Conservation (phyloP, 306 rosid genomes). For the Elaeagnus macrophylla region DNA sequence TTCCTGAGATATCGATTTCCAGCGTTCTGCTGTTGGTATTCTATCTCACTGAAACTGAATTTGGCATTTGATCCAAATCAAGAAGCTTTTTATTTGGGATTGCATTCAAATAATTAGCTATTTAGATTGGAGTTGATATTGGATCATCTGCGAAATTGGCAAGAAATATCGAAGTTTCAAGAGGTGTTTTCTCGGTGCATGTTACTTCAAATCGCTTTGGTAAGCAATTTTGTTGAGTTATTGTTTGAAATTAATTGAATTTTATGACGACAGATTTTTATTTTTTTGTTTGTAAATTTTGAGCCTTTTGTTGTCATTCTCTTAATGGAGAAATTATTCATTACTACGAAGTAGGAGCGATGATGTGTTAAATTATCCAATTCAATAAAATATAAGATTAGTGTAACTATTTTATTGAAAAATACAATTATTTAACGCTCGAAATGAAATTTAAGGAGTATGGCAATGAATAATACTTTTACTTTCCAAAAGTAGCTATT, state of each 20-base stretch:
- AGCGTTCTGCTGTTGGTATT: background rate
- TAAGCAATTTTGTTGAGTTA: constrained; percentile 26
- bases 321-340: no score
- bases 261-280: background rate
- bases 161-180: background rate
- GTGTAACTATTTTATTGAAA: no score
- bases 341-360: no score
- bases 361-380: no score
- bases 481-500: background rate
- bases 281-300: background rate
- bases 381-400: no score
- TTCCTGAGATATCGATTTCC: no score
- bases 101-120: no score
- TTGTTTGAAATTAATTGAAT: background rate
- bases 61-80: background rate
- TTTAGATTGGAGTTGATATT: background rate
- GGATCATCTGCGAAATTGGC: constrained; percentile 1
- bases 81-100: background rate
- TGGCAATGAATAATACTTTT: no score
- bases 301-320: background rate
- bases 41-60: background rate
- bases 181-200: constrained; percentile 13
- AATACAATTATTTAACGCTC: no score
- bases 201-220: constrained; percentile 25
- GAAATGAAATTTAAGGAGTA: no score